phyloP scores from a whole-genome alignment of 495 filamentous ascomycete genomes.

The Aspergillus hancockii region DNA sequence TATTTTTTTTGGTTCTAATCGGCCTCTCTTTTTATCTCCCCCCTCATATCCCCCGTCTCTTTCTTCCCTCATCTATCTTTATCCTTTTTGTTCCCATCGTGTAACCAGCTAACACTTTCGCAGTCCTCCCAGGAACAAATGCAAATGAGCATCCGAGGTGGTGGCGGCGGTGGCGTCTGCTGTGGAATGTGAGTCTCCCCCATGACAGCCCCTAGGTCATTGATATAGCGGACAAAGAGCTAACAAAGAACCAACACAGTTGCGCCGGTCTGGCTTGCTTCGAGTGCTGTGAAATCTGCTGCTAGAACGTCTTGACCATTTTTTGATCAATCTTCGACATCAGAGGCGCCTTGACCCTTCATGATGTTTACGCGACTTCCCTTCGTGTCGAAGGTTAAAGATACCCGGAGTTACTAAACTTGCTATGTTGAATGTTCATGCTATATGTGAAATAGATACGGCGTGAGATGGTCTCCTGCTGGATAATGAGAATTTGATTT shows the following conservation, averaged over 20 bases:
- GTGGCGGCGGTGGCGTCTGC: conserved; percentile 43
- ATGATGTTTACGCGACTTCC: background rate
- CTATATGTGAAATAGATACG: background rate
- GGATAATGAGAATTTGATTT: background rate
- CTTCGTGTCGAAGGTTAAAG: background rate
- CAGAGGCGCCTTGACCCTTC: background rate
- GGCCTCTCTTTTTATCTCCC: background rate
- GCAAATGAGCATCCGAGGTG: conserved; percentile 45
- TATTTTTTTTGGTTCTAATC: background rate
- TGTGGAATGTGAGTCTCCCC: conserved; percentile 43
- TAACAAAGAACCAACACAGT: conserved; percentile 20
- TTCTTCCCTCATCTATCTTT: background rate
- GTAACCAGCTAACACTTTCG: background rate
- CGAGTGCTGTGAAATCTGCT: conserved; percentile 50
- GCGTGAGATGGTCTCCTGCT: background rate
- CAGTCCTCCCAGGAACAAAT: conserved; percentile 39
- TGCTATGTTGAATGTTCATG: background rate
- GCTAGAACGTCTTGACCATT: conserved; percentile 30
- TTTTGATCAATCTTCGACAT: background rate
- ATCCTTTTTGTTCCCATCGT: background rate
- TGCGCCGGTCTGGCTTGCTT: conserved; percentile 47
- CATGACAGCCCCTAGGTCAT: background rate
- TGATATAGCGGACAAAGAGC: background rate
- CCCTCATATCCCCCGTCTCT: too few species aligned
- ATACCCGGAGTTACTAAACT: conserved; percentile 4